Percentiles rank a stretch among this genome's conserved stretches.
phyloP scores from a whole-genome alignment of 768 basidiomycete genomes.

The Kwoniella heveanensis region DNA sequence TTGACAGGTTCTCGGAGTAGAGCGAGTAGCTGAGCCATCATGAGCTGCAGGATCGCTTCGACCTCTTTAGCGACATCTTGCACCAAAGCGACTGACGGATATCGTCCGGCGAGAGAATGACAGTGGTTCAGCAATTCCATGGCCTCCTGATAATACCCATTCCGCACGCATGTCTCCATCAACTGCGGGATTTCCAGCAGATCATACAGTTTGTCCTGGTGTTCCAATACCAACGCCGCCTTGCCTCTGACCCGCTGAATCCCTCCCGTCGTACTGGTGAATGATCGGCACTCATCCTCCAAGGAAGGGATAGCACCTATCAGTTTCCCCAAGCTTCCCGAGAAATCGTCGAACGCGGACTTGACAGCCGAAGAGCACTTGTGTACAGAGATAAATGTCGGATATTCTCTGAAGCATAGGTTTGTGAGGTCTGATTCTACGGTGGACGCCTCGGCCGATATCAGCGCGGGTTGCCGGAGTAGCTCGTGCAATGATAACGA shows the following conservation, averaged over 20 bases:
- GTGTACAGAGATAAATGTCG: constrained; percentile 88
- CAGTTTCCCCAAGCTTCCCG: constrained; percentile 70
- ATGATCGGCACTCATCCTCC: constrained; percentile 70
- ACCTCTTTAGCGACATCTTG: constrained; percentile 63
- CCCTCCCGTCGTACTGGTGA: constrained; percentile 69
- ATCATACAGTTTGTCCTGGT: constrained; percentile 89
- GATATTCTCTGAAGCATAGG: constrained; percentile 85
- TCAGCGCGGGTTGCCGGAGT: constrained; percentile 70
- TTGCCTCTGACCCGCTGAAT: constrained; percentile 75
- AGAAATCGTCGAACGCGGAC: constrained; percentile 72
- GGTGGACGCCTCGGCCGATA: constrained; percentile 81
- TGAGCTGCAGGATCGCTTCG: constrained; percentile 56
- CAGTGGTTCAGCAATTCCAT: constrained; percentile 80
- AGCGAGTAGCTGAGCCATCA: constrained; percentile 75
- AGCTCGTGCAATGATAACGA: constrained; percentile 69
- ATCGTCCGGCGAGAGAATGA: constrained; percentile 60
- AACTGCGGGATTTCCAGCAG: constrained; percentile 86
- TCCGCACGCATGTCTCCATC: constrained; percentile 89
- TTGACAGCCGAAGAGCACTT: constrained; percentile 73
- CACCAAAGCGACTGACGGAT: constrained; percentile 59
- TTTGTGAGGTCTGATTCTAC: constrained; percentile 86
- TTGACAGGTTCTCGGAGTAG: constrained; percentile 83
- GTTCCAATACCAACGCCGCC: constrained; percentile 83
- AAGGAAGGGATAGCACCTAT: constrained; percentile 70
- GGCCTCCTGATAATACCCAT: constrained; percentile 89